Evolutionary conservation across 2,329 filamentous ascomycete species (phyloP).

Genomic region (Blumeriella jaapii): DNA sequence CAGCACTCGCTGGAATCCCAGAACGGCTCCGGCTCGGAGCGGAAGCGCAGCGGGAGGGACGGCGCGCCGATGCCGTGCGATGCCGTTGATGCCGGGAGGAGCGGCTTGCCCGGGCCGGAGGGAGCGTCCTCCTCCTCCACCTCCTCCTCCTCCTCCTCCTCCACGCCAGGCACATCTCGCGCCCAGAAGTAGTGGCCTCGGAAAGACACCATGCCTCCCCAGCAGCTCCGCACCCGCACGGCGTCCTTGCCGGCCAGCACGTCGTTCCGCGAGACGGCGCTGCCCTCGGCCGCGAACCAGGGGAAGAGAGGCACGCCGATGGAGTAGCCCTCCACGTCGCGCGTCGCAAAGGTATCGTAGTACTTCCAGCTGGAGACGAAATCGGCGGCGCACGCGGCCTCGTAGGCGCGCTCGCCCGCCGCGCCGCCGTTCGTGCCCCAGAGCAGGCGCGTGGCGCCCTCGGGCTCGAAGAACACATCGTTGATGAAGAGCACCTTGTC

Average conservation of each 20-base stretch:
- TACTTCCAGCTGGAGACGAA: slow-evolving; percentile 56
- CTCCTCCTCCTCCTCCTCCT: background rate
- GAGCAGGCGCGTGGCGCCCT: slow-evolving; percentile 44
- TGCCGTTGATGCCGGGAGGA: background rate
- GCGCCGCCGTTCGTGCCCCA: slow-evolving; percentile 48
- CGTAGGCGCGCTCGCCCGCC: slow-evolving; percentile 43
- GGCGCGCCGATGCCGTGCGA: slow-evolving; percentile 4
- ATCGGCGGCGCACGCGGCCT: slow-evolving; percentile 60
- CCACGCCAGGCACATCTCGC: background rate
- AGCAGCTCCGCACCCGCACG: slow-evolving; percentile 61
- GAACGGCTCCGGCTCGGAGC: slow-evolving; percentile 45
- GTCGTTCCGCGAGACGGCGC: slow-evolving; percentile 46
- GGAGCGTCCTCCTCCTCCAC: background rate
- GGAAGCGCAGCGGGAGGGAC: slow-evolving; percentile 32
- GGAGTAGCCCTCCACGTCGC: slow-evolving; percentile 53
- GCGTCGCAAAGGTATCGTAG: slow-evolving; percentile 64
- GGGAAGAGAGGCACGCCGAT: slow-evolving; percentile 57
- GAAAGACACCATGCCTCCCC: slow-evolving; percentile 66
- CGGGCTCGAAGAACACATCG: slow-evolving; percentile 45
- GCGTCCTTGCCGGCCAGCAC: slow-evolving; percentile 50
- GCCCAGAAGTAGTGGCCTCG: slow-evolving; percentile 42
- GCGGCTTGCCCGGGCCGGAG: background rate
- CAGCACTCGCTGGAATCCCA: slow-evolving; percentile 58
- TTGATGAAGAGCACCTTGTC: slow-evolving; percentile 54
- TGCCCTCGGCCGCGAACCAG: slow-evolving; percentile 45